Percentiles rank a stretch among this genome's conserved stretches.
Conservation (phyloP, 75 land plant genomes). For the Larix kaempferi region DNA sequence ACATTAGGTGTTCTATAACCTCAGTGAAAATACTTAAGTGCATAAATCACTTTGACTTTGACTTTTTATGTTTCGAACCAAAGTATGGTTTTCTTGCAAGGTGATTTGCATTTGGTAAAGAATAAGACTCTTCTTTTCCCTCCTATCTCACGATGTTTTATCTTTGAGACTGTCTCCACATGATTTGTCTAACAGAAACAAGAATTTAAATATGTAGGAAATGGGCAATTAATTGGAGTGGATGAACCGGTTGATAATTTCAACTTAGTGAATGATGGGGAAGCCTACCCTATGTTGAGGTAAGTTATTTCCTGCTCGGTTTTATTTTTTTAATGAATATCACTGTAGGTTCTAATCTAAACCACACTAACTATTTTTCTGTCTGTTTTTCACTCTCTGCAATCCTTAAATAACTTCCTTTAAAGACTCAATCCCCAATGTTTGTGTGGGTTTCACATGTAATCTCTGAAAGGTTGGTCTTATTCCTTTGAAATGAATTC, state of each 20-base stretch:
- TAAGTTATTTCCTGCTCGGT: conserved; percentile 21
- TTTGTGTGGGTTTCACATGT: no score
- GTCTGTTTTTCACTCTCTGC: no score
- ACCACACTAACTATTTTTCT: no score
- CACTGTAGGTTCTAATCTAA: no score
- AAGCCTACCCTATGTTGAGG: conserved; percentile 9
- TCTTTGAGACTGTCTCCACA: neutral
- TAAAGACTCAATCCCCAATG: no score
- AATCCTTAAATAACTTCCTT: no score
- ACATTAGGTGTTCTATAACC: conserved; percentile 9
- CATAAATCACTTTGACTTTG: conserved; percentile 10
- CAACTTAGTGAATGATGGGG: neutral
- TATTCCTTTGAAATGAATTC: no score
- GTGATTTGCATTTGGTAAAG: neutral
- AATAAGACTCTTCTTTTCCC: neutral
- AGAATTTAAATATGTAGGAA: conserved; percentile 6
- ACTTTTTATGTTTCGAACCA: neutral
- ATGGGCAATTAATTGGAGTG: conserved; percentile 9
- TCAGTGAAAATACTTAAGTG: conserved; percentile 6
- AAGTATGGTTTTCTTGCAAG: conserved; percentile 14
- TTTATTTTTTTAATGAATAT: no score
- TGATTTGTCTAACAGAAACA: neutral
- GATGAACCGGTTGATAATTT: conserved; percentile 9
- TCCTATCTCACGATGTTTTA: neutral
- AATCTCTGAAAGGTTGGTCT: no score